Evolutionary conservation across 441 rosid species (phyloP).

Genomic region (Euphorbia corollata): DNA sequence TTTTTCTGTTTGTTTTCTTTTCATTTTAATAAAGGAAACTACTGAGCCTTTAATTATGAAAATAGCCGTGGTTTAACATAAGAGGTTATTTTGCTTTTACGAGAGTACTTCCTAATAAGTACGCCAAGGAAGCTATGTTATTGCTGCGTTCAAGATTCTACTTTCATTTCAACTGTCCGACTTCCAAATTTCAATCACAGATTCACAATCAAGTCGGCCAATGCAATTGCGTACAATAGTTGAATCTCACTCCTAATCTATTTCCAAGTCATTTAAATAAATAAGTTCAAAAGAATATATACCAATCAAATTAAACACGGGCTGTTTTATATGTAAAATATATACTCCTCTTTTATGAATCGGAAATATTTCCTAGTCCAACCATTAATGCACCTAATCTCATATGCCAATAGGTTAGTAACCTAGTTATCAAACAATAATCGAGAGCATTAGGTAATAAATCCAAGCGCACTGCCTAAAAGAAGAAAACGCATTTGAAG

Average conservation of each 20-base stretch:
- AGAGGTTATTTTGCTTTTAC: background rate
- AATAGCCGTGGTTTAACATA: too few relatives aligned
- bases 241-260: background rate
- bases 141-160: background rate
- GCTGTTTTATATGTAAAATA: too few relatives aligned
- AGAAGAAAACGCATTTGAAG: background rate
- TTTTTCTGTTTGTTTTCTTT: too few relatives aligned
- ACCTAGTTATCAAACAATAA: background rate
- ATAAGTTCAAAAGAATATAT: background rate
- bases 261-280: background rate
- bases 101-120: background rate
- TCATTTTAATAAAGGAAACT: too few relatives aligned
- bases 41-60: too few relatives aligned
- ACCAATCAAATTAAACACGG: too few relatives aligned
- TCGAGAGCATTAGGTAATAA: too few relatives aligned
- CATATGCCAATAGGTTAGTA: background rate
- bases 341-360: background rate
- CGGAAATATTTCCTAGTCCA: background rate
- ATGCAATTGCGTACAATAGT: background rate
- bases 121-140: too few relatives aligned
- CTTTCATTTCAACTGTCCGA: background rate
- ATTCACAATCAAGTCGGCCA: background rate
- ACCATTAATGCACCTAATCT: background rate
- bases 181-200: background rate
- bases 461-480: background rate